Evolutionary conservation across 306 rosid species (phyloP).

Genomic region (Neltuma alba): DNA sequence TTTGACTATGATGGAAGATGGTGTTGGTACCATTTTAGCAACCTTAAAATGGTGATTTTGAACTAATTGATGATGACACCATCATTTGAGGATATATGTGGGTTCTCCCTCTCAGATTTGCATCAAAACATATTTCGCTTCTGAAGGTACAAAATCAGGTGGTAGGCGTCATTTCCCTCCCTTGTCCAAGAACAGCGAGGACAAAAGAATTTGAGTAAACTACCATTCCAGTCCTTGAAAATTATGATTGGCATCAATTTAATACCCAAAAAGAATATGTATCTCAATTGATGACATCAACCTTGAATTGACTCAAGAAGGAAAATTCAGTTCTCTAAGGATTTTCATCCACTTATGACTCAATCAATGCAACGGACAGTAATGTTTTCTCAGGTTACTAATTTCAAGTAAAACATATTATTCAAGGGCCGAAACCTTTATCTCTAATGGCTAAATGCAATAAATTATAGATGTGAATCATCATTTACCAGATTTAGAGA

Average conservation of each 20-base stretch:
- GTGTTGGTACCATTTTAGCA: background rate
- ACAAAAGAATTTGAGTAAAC: background rate
- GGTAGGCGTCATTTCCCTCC: background rate
- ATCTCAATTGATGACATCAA: background rate
- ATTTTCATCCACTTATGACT: background rate
- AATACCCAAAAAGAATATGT: background rate
- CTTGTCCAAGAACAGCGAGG: background rate
- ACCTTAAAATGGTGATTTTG: background rate
- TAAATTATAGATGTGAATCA: background rate
- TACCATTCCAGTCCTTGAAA: background rate
- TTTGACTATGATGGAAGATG: background rate
- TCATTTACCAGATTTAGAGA: constrained; percentile 60
- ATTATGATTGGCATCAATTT: background rate
- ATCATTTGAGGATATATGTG: background rate
- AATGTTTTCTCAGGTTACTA: background rate
- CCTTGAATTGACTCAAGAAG: background rate
- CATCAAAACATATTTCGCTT: background rate
- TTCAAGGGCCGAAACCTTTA: background rate
- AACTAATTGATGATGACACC: background rate
- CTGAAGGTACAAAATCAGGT: background rate
- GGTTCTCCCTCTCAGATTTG: background rate
- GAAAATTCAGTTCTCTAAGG: background rate
- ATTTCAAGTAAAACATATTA: background rate
- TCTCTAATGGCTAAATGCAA: background rate
- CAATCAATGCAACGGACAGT: background rate